Base-by-base conservation (phyloP, 1,139 yeast species). In the Magnusiomyces paraingens region DNA sequence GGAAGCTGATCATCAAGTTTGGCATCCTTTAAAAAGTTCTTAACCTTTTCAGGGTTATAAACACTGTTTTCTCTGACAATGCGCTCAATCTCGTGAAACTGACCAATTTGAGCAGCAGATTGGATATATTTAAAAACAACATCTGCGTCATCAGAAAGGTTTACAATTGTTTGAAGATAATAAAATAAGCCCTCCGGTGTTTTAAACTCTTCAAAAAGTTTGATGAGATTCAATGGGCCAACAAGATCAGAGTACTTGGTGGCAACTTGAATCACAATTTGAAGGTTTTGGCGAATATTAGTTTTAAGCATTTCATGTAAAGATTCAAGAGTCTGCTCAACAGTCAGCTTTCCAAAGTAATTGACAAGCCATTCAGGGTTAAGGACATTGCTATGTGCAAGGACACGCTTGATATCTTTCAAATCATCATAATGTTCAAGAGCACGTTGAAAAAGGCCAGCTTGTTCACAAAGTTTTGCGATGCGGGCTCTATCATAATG, bases 41-140 rank as follows among this genome's bases (percentile, higher is more conserved):
- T 94, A 57, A 94, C 98, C 73, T 91, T 91, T 70, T 93, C 99
- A 59, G 98, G 95, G 69, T 90, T 93, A 73, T 91, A 94, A 57
- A 88, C 93, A 63, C 83, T 87, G 75, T 93, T 93, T 69, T 90
- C 96, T 70, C 95, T 84, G 52, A 91, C 97, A 61, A 93, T 82
- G 70, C 99, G 83, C 75, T 94, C 99, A 65, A 93, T 89, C 74
- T 93, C 99, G 66, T 87, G 86, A 67, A 81, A 79, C 75, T 94
- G 99, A 59, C 91, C 91, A 71, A 88, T 78, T 66, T 81, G 84
- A 44, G 96, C 88, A 57, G 99, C 97, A 58, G 96, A 83, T 73
- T 91, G 96, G 62, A 93, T 90, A 72, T 93, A 93, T 74, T 94
- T 93, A 79, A 88, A 85, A 32, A 93, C 97, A 57, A 93, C 96